A percentile compares a stretch with the other conserved stretches of the same genome.
Conservation (phyloP, 2,329 filamentous ascomycete species). For the Phyllosticta citriasiana region DNA sequence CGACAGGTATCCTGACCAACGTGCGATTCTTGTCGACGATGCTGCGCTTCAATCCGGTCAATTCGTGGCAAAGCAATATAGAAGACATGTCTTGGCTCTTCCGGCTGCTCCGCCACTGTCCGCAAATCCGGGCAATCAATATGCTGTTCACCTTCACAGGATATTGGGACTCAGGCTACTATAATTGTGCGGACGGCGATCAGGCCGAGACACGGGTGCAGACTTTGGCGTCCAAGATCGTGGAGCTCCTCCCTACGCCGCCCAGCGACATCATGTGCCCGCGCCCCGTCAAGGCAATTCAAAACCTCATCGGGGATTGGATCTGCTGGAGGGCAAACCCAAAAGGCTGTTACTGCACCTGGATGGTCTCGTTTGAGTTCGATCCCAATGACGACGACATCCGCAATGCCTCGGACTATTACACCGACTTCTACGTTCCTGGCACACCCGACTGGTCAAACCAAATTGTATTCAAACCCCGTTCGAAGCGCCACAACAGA, state of each 20-base stretch:
- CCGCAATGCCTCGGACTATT: not conserved
- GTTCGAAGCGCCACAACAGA: not conserved
- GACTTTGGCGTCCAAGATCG: too few species aligned
- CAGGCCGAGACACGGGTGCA: too few species aligned
- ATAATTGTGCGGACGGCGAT: too few species aligned
- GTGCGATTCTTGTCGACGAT: not conserved
- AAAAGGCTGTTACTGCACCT: not conserved
- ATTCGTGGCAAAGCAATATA: not conserved
- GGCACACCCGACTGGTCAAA: not conserved
- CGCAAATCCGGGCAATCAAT: not conserved
- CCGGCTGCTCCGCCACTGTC: not conserved
- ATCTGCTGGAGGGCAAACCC: not conserved
- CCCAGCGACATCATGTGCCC: too few species aligned
- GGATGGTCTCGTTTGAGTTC: not conserved
- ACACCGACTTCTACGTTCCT: not conserved
- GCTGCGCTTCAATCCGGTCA: not conserved
- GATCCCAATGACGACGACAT: not conserved
- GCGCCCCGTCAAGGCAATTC: too few species aligned
- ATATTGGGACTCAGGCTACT: too few species aligned
- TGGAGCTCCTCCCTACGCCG: too few species aligned
- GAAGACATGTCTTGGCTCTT: not conserved
- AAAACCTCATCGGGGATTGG: too few species aligned
- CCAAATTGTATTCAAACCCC: not conserved
- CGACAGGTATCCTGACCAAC: not conserved
- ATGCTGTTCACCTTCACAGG: not conserved